Evolutionary conservation across 139 green algal genomes (phyloP), one percentile per base, ranked within the genome.

Genomic region (Chlorella sp.): DNA sequence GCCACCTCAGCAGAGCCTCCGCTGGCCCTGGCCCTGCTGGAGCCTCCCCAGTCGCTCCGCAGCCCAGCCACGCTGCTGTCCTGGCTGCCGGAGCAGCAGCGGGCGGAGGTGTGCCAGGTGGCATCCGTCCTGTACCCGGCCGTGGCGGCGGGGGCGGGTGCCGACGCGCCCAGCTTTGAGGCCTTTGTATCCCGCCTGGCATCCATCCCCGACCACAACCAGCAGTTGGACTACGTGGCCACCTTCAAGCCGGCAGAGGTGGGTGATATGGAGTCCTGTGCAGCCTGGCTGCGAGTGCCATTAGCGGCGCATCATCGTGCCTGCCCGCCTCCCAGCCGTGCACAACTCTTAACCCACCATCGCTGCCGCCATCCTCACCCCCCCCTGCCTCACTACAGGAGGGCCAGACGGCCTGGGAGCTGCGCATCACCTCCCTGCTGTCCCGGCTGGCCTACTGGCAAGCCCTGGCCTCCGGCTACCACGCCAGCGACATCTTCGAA

Each of bases 191-290:
- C 83, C 19, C 74, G 76, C 58, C 60, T 91, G 76, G 81, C 85
- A 38, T 80, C 67, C 74, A 64, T 85, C 11, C 24, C 16, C 9
- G 85, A 56, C 36, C 90, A 85, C 72, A 88, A 91, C 19, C 86
- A 82, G 7, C 93, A 96, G 89, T 86, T 96, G 51, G 93, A 96
- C 32, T 87, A 84, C n/a, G 40, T 96, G 44, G 87, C 88, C 19
- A 74, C 48, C 20, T 93, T 94, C 86, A 75, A 81, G 28, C 90
- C 91, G 0, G 30, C 80, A 58, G 56, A 84, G 74, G 82, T 86
- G 43, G 36, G 69, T 6, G 6, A 7, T 54, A 7, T 54, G 46
- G 46, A 11, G 7, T 54, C 11, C 46, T 60, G 51, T 60, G 51
- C 24, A 16, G 73, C 26, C n/a, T 46, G n/a, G 46, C 0, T 6